Conservation (phyloP, 495 filamentous ascomycete genomes). For the Aspergillus sclerotioniger region DNA sequence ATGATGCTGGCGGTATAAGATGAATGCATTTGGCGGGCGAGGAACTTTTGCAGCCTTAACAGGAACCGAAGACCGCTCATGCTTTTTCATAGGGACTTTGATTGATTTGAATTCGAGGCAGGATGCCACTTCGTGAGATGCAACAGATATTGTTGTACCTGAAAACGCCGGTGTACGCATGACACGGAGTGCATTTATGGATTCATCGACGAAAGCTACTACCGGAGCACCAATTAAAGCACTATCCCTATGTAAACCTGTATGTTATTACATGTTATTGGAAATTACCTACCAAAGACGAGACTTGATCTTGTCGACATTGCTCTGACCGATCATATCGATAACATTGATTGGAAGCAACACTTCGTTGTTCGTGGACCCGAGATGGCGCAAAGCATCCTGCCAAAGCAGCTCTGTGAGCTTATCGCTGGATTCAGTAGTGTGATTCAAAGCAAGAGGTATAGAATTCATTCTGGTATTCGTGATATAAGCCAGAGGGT, state of each 20-base stretch:
- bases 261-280: neutral
- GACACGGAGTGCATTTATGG: conserved; percentile 28
- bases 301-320: conserved; percentile 26
- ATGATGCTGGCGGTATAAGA: conserved; percentile 43
- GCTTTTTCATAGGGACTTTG: conserved; percentile 6
- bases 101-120: neutral
- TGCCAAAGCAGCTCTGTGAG: conserved; percentile 28
- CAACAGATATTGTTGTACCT: conserved; percentile 23
- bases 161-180: conserved; percentile 27
- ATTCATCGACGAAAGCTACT: conserved; percentile 26
- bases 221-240: conserved; percentile 26
- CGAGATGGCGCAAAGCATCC: conserved; percentile 26
- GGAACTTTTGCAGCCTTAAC: conserved; percentile 32
- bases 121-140: conserved; percentile 14
- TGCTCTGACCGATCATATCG: conserved; percentile 25
- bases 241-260: conserved; percentile 17
- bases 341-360: conserved; percentile 25
- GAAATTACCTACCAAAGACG: conserved; percentile 22
- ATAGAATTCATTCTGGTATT: conserved; percentile 20
- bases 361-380: conserved; percentile 28
- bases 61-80: conserved; percentile 2
- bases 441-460: conserved; percentile 17
- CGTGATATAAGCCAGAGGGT: neutral
- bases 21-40: conserved; percentile 45
- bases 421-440: conserved; percentile 16